phyloP scores from a whole-genome alignment of 768 basidiomycete species.

The Trametes punicea region DNA sequence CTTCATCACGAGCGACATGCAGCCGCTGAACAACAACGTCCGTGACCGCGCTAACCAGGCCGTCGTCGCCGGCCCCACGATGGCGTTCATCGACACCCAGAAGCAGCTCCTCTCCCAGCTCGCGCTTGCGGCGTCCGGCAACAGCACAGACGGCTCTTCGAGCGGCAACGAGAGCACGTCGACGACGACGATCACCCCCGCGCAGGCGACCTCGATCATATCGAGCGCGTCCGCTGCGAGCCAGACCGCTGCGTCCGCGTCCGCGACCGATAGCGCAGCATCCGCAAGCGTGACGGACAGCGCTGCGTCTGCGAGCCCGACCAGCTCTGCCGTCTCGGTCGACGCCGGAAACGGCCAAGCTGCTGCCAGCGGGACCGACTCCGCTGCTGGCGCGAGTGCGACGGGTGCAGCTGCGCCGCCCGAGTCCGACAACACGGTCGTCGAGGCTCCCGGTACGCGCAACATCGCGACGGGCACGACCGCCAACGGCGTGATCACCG shows the following conservation, averaged over 20 bases:
- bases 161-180: slow-evolving; percentile 17
- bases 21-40: slow-evolving; percentile 63
- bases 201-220: slow-evolving; percentile 32
- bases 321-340: slow-evolving; percentile 9
- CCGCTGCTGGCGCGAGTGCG: slow-evolving; percentile 20
- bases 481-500: slow-evolving; percentile 40
- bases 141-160: slow-evolving; percentile 18
- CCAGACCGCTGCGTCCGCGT: slow-evolving; percentile 10
- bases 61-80: slow-evolving; percentile 68
- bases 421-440: slow-evolving; percentile 17
- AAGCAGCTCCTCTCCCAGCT: slow-evolving; percentile 50
- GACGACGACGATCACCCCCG: slow-evolving; percentile 24
- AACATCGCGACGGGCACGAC: slow-evolving; percentile 42
- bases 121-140: slow-evolving; percentile 30
- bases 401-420: slow-evolving; percentile 25
- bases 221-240: slow-evolving; percentile 17
- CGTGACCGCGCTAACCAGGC: slow-evolving; percentile 49
- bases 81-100: slow-evolving; percentile 62
- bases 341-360: slow-evolving; percentile 17
- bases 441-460: slow-evolving; percentile 33
- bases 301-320: slow-evolving; percentile 16
- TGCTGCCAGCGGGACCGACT: neutral
- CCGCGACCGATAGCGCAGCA: slow-evolving; percentile 9
- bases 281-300: slow-evolving; percentile 16
- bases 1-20: slow-evolving; percentile 60